A percentile compares a stretch with the other conserved stretches of the same genome.
These are phyloP conservation scores for Coelastrella sp. DNA, from an alignment of 139 green algal genomes.

Conservation along the genomic window DNA sequence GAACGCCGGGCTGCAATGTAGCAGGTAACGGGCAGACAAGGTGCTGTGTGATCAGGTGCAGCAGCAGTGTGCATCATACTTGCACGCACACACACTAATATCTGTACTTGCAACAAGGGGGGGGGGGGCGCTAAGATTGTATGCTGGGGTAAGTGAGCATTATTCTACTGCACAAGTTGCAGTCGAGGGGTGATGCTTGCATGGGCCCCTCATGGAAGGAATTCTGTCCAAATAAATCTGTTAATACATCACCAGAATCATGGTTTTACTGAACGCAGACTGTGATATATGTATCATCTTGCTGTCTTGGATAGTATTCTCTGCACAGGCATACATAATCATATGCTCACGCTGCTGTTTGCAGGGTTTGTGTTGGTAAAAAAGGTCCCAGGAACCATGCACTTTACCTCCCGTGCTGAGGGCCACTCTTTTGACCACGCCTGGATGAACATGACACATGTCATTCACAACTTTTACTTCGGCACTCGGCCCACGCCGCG, in stretches of 20 bases:
- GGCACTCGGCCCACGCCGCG: slow-evolving; percentile 78
- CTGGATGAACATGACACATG: slow-evolving; percentile 58
- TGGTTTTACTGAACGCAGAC: too few relatives aligned
- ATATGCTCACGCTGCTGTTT: neutral
- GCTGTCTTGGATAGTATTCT: too few relatives aligned
- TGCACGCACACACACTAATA: neutral
- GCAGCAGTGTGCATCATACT: neutral
- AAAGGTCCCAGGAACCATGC: slow-evolving; percentile 94
- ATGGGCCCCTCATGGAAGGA: too few relatives aligned
- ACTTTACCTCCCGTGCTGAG: slow-evolving; percentile 84
- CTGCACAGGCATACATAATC: too few relatives aligned
- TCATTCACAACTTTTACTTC: slow-evolving; percentile 75
- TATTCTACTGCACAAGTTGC: too few relatives aligned
- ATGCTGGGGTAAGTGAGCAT: too few relatives aligned
- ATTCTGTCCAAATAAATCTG: too few relatives aligned
- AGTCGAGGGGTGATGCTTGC: too few relatives aligned
- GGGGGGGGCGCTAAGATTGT: too few relatives aligned
- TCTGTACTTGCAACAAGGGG: too few relatives aligned
- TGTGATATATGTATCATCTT: too few relatives aligned
- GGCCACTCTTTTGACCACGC: slow-evolving; percentile 90
- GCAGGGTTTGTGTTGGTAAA: slow-evolving; percentile 97
- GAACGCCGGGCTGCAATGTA: slow-evolving; percentile 81
- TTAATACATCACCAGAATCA: too few relatives aligned
- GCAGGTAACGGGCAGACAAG: slow-evolving; percentile 51
- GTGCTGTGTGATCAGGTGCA: neutral